These are phyloP conservation scores for Lophium mytilinum DNA, from an alignment of 495 filamentous ascomycete species.

Conservation along the genomic window DNA sequence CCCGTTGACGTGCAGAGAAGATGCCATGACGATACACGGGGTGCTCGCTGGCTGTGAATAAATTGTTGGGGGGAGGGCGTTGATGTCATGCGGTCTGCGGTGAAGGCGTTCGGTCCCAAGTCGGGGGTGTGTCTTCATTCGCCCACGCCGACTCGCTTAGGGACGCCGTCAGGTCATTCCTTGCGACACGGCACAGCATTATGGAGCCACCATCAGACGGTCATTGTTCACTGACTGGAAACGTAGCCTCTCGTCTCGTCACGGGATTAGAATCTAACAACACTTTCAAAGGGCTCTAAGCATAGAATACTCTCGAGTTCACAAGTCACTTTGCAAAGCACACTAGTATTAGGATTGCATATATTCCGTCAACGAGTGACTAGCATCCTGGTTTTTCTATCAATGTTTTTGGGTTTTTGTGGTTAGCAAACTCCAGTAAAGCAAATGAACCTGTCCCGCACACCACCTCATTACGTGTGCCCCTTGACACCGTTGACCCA, in stretches of 20 bases:
- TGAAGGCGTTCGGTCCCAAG: constrained; percentile 6
- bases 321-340: too few species aligned
- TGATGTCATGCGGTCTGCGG: constrained; percentile 25
- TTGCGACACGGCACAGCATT: too few species aligned
- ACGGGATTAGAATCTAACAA: too few species aligned
- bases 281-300: too few species aligned
- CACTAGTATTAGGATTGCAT: background rate
- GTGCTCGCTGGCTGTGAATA: constrained; percentile 6
- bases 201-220: too few species aligned
- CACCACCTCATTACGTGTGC: background rate
- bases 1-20: constrained; percentile 19
- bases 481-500: background rate
- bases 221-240: too few species aligned
- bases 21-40: constrained; percentile 1
- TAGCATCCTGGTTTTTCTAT: background rate
- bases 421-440: background rate
- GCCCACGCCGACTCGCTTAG: constrained; percentile 13
- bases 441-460: background rate
- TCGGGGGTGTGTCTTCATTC: background rate
- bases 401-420: background rate
- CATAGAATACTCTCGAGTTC: too few species aligned
- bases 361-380: background rate
- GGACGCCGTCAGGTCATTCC: background rate
- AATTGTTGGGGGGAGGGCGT: constrained; percentile 12
- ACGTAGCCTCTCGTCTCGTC: too few species aligned